Base-by-base conservation (phyloP, 225 moss, liverwort and hornwort species). In the Bryoerythrophyllum caledonicum region DNA sequence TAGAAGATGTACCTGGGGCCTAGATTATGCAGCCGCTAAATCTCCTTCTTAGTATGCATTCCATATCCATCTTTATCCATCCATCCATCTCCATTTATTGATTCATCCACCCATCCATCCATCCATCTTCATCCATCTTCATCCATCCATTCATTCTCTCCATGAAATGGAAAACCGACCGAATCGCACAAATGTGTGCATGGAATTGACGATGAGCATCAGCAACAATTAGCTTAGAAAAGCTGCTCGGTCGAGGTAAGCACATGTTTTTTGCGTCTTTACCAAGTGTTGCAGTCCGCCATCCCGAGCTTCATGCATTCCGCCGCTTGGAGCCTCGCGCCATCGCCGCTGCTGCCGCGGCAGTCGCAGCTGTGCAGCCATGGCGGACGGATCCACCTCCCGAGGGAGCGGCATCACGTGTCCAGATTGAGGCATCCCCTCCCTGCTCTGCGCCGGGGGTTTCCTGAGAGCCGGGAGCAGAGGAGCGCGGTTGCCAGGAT, bases 241-340 rank as follows among this genome's bases (percentile, higher is more conserved):
- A 6, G 48, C 9, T 1, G 19, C 37, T 62, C 10, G 8, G n/a
- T 11, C 35, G 58, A 58, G 27, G 26, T 2, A 58, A 14, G 25
- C 58, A 27, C 27, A 27, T 58, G 27, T 23, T 27, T 17, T 14
- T 55, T 30, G 19, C 48, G 17, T 28, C 59, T 7, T 16, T 28
- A 27, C 28, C 15, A 16, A 62, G 62, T 35, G 20, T n/a, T 62
- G 34, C 20, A 17, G 61, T 24, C 61, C 41, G 70, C 56, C n/a
- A 20, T 44, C 15, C 15, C 48, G 19, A 55, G 54, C 8, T 40
- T 68, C 64, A 81, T 81, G 84, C 55, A 52, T 21, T 74, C 55
- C 30, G 46, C 58, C 6, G 16, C 60, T 54, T 61, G 65, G 61
- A 77, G 23, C 54, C 25, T 71, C 10, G 65, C 65, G 21, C 9